Conservation (phyloP, 306 rosid species). For the Cyclanthera cordifolia region DNA sequence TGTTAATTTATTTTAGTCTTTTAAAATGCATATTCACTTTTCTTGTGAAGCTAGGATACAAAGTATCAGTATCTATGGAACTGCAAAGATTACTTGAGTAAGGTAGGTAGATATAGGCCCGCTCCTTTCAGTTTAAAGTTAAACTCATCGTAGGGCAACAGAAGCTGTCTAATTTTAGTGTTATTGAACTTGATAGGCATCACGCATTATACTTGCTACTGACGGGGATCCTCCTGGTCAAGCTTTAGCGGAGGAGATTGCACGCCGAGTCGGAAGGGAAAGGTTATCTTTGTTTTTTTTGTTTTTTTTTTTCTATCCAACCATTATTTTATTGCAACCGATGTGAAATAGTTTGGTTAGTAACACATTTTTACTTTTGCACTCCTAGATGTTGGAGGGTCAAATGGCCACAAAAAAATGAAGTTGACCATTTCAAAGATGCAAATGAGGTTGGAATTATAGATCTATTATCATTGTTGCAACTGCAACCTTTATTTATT, state of each 20-base stretch:
- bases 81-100: conserved; percentile 62
- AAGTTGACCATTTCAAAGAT: conserved; percentile 52
- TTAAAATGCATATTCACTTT: no score
- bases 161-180: conserved; percentile 11
- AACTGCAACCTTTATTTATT: not conserved
- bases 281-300: conserved; percentile 32
- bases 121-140: not conserved
- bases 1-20: no score
- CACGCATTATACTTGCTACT: conserved; percentile 83
- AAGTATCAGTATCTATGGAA: conserved; percentile 93
- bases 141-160: conserved; percentile 4
- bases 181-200: conserved; percentile 44
- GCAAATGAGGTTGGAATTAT: conserved; percentile 70
- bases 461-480: not conserved
- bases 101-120: conserved; percentile 36
- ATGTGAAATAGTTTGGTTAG: not conserved
- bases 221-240: conserved; percentile 95
- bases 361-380: conserved; percentile 1
- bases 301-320: not conserved
- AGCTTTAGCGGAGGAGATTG: conserved; percentile 97
- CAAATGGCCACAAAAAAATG: conserved; percentile 70
- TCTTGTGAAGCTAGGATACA: conserved; percentile 76
- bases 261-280: conserved; percentile 92
- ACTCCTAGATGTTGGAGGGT: conserved; percentile 87
- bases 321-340: not conserved